Conservation (phyloP, 164 flowering plant species). For the Vitis riparia region DNA sequence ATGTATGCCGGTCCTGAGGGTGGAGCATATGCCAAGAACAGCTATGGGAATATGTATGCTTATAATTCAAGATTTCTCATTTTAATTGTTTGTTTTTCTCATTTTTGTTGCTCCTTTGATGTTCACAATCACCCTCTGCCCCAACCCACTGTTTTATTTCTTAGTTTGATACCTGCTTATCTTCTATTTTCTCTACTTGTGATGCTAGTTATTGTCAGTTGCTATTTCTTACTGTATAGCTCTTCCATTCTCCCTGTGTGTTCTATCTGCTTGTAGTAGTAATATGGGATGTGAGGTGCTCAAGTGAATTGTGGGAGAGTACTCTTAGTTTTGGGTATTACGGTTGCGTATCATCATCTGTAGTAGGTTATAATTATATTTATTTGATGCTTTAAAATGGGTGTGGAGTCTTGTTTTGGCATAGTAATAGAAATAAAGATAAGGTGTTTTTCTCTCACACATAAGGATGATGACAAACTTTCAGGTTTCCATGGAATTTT, state of each 20-base stretch:
- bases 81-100: neutral
- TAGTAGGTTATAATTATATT: neutral
- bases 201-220: no score
- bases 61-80: neutral
- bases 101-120: neutral
- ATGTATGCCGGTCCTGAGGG: conserved; percentile 98
- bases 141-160: no score
- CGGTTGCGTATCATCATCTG: neutral
- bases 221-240: no score
- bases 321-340: neutral
- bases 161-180: no score
- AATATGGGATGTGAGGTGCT: neutral
- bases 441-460: no score
- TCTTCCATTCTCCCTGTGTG: no score
- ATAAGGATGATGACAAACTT: no score
- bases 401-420: neutral
- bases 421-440: neutral
- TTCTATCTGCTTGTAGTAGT: no score
- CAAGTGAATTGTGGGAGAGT: neutral
- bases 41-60: conserved; percentile 87
- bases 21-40: conserved; percentile 97
- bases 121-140: neutral
- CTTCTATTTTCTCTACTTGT: no score
- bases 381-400: neutral
- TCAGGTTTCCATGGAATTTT: no score